Evolutionary conservation across 495 filamentous ascomycete genomes (phyloP), one percentile per base, ranked within the genome.

Genomic region (Podospora pseudoanserina): DNA sequence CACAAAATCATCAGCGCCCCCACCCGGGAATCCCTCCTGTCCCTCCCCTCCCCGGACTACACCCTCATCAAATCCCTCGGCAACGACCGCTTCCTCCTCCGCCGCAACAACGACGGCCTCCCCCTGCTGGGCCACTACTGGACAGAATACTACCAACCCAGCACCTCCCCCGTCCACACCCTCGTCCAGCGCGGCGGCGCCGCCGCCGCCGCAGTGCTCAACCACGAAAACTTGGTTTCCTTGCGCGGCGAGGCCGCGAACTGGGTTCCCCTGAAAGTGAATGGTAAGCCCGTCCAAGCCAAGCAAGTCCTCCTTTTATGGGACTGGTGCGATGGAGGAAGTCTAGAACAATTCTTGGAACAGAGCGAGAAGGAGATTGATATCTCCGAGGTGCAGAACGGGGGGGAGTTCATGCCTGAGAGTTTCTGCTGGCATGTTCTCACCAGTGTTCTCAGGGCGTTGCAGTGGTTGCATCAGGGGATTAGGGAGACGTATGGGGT

Each of bases 381-480:
- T 34, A 7, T 23, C 20, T 23, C 55, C 15, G 0, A 0, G 30
- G 3, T 49, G 15, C 3, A 13, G 15, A 13, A 49, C 7, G 39
- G 16, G 26, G 55, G 5, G 18, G 71, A 68, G 0, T 79, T 77
- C 60, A 60, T 83, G 15, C 81, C 81, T 5, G 82, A 84, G 67
- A 73, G 75, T 4, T 63, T 84, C 3, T 76, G 79, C 44, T 84
- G 82, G 82, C 81, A 84, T 65, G 79, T 84, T 9, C 73, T 76
- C 26, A 62, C 75, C n/a, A 77, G 76, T 13, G 27, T 82, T 63
- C 60, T 83, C 11, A 70, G 72, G 23, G 81, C 79, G 30, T 68
- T 84, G 54, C 72, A 78, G 63, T 83, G 78, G 71, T 66, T 84
- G 57, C 82, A 84, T 56, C 79, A 82, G 57, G 80, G 82, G 7